Conservation (phyloP, 1,139 yeast species). For the Waltiozyma sp. region DNA sequence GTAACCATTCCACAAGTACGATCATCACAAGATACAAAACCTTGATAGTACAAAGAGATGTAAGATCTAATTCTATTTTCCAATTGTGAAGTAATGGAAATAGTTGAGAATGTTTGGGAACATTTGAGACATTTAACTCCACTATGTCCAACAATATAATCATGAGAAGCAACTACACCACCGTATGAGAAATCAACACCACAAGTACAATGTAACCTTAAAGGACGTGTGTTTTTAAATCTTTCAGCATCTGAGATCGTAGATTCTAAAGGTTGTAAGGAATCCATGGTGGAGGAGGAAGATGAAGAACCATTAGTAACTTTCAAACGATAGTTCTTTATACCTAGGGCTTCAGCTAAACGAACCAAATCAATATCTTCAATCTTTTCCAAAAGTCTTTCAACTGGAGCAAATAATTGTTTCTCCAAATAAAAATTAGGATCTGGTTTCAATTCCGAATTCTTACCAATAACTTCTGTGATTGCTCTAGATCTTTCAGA, state of each 20-base stretch:
- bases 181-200: constrained; percentile 52
- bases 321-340: constrained; percentile 51
- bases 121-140: constrained; percentile 71
- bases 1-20: constrained; percentile 72
- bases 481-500: constrained; percentile 78
- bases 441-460: constrained; percentile 53
- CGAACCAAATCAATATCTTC: constrained; percentile 81
- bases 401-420: constrained; percentile 86
- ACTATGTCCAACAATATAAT: constrained; percentile 46
- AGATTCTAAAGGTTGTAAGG: constrained; percentile 68
- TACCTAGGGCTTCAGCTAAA: constrained; percentile 66
- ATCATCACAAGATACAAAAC: constrained; percentile 81
- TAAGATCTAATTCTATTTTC: constrained; percentile 61
- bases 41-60: constrained; percentile 70
- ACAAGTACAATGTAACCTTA: constrained; percentile 56
- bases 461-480: constrained; percentile 51
- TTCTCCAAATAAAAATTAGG: constrained; percentile 71
- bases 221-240: constrained; percentile 51
- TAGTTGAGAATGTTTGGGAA: constrained; percentile 34
- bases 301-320: constrained; percentile 16
- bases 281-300: constrained; percentile 29
- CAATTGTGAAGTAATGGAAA: constrained; percentile 58
- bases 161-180: constrained; percentile 57
- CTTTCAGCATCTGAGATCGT: constrained; percentile 75
- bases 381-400: constrained; percentile 73